Base-by-base conservation (phyloP, 192 early-diverging fungal genomes). In the Gonapodya prolifera region DNA sequence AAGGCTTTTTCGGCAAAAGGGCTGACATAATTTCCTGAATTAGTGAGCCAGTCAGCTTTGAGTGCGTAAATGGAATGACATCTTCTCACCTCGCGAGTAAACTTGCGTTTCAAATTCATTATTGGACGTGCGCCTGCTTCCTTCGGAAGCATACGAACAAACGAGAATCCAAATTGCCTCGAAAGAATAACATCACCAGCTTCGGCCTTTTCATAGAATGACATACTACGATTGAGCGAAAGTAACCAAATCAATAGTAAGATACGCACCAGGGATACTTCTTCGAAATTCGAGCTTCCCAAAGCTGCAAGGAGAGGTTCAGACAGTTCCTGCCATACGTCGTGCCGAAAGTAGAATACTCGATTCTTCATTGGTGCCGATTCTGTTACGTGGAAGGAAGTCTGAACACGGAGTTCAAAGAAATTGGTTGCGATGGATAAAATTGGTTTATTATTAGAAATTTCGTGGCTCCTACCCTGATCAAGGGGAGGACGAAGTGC, bases 301-400 rank as follows among this genome's bases (percentile, higher is more conserved):
- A 73, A 30, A 29, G 31, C 31, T 32, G 16, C 28, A 2, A 73
- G 2, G 18, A 30, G 18, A 1, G 86, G 79, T 69, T 80, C 80
- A 1, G 86, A 84, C 34, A 93, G 82, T 1, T 35, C 75, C 0
- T 78, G 77, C 95, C 95, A 96, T 1, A 90, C 85, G 34, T 91
- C 91, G 75, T 91, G 90, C 23, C 92, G 91, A 80, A 91, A 95
- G 77, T 91, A 95, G 79, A 91, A 90, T 33, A 94, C 78, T 61
- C 79, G 82, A 78, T 90, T 88, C 69, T 90, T 88, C 45, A 87
- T 83, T 13, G 83, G 78, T 1, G 89, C 84, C 75, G 86, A 84
- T 75, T 96, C 94, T 1, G 95, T 95, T n/a, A 90, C 86, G 75
- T 94, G 95, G 78, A 95, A 96, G 35, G 81, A 85, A 0, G 87